These are phyloP conservation scores for Cladosporium velox DNA, from an alignment of 2,329 filamentous ascomycete species.

Conservation along the genomic window DNA sequence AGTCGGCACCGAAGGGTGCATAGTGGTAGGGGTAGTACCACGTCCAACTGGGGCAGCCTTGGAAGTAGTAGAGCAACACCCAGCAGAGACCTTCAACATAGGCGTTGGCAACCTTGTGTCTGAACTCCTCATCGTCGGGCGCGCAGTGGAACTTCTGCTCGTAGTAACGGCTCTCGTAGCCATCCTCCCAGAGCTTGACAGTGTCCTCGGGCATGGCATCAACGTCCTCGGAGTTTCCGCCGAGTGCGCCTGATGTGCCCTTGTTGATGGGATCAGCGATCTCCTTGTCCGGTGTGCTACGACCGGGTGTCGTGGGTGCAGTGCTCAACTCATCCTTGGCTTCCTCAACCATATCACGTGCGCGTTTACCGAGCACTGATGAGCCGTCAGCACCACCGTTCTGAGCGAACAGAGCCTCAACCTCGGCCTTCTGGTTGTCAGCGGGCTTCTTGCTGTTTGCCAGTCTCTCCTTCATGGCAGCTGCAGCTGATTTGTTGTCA, in stretches of 20 bases:
- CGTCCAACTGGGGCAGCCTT: conserved; percentile 97
- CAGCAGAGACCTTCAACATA: conserved; percentile 94
- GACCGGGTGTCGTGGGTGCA: conserved; percentile 54
- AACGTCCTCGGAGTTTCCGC: conserved; percentile 48
- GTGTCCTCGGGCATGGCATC: conserved; percentile 74
- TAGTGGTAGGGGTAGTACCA: conserved; percentile 99
- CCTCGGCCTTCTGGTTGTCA: conserved; percentile 34
- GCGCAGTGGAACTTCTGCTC: conserved; percentile 92
- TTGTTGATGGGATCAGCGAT: conserved; percentile 32
- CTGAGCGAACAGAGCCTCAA: conserved; percentile 33
- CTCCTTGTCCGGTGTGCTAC: conserved; percentile 54
- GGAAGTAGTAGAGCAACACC: conserved; percentile 96
- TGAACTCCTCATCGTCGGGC: conserved; percentile 78
- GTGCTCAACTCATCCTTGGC: conserved; percentile 39
- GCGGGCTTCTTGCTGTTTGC: conserved; percentile 49
- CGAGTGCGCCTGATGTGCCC: conserved; percentile 36
- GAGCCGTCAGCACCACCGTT: conserved; percentile 36
- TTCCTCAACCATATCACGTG: conserved; percentile 69
- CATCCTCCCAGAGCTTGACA: conserved; percentile 90
- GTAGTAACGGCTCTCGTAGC: conserved; percentile 94
- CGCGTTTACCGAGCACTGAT: conserved; percentile 71
- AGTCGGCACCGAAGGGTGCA: conserved; percentile 94
- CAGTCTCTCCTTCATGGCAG: conserved; percentile 79
- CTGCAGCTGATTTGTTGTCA: conserved; percentile 93
- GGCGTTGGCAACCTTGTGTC: conserved; percentile 82